These are phyloP conservation scores for Calonectria pteridis DNA, from an alignment of 2,329 filamentous ascomycete genomes.

Conservation along the genomic window DNA sequence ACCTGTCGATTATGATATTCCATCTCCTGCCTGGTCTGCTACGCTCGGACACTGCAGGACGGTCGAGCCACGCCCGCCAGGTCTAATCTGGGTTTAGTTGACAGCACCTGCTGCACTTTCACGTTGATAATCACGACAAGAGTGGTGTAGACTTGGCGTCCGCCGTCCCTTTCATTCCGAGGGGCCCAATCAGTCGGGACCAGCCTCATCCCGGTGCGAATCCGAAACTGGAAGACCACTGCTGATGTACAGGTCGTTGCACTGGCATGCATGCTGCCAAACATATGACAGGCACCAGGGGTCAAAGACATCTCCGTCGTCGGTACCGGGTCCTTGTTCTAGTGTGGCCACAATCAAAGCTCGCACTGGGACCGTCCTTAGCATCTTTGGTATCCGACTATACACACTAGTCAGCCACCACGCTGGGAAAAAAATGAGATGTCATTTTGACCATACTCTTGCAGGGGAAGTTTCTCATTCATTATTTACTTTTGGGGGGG, in stretches of 20 bases:
- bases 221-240: neutral
- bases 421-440: neutral
- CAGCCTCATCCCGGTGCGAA: neutral
- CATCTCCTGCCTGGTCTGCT: neutral
- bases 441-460: constrained; percentile 1
- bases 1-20: neutral
- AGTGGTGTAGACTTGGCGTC: too few species aligned
- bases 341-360: neutral
- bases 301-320: neutral
- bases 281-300: constrained; percentile 3
- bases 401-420: neutral
- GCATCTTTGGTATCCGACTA: neutral
- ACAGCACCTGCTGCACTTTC: too few species aligned
- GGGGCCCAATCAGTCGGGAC: neutral
- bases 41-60: neutral
- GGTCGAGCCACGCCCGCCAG: too few species aligned
- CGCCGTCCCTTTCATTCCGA: too few species aligned
- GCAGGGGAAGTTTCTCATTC: neutral
- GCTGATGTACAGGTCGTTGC: neutral
- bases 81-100: neutral
- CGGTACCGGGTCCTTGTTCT: neutral
- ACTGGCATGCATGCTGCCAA: neutral
- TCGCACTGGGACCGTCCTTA: neutral
- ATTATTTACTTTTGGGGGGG: neutral
- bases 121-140: neutral